phyloP scores from a whole-genome alignment of 179 eudicot species.

The Amaranthus tricolor region DNA sequence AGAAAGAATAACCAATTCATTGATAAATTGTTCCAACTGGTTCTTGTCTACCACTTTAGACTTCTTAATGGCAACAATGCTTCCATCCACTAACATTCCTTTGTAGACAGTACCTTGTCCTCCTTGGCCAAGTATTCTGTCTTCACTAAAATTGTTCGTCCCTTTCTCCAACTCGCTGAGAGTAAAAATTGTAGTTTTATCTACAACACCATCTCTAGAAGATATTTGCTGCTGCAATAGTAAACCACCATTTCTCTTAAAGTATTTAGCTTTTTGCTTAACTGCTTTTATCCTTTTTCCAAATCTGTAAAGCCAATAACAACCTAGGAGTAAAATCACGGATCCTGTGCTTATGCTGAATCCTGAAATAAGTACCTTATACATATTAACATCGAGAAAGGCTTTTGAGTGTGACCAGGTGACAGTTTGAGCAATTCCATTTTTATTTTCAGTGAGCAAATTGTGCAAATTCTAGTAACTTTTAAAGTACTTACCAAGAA shows the following conservation, averaged over 20 bases:
- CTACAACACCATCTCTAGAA: conserved; percentile 21
- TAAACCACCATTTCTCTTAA: conserved; percentile 21
- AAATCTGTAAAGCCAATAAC: background rate
- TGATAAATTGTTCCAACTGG: conserved; percentile 33
- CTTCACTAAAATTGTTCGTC: no score
- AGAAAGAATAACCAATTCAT: conserved; percentile 35
- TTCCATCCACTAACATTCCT: conserved; percentile 23
- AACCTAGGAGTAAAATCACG: no score
- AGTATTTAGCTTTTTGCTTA: conserved; percentile 9
- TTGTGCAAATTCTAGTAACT: background rate
- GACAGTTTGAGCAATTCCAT: background rate
- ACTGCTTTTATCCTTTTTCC: background rate
- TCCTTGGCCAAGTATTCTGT: no score
- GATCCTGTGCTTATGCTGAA: no score
- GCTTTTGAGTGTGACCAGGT: no score
- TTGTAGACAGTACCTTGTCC: no score
- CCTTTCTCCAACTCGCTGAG: background rate
- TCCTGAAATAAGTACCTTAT: no score
- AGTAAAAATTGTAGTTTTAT: conserved; percentile 28
- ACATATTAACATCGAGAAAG: background rate
- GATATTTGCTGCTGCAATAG: background rate
- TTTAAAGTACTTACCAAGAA: background rate
- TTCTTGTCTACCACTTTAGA: conserved; percentile 25
- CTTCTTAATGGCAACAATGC: conserved; percentile 29
- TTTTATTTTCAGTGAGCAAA: background rate